A percentile compares a stretch with the other conserved stretches of the same genome.
Conservation (phyloP, 805 yeast species). For the Priceomyces haplophilus region DNA sequence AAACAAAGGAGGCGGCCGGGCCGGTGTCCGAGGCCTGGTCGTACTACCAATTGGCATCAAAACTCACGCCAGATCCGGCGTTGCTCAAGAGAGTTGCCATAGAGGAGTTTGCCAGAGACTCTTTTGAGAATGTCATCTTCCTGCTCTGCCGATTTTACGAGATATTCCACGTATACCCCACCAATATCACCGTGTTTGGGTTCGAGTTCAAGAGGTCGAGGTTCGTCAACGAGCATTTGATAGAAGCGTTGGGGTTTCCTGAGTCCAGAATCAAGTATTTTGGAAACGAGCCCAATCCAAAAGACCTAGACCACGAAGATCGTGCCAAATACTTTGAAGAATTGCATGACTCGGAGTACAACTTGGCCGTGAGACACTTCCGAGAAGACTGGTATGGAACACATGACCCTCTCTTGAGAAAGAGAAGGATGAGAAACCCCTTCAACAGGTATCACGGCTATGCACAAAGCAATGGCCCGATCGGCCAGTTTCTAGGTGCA, state of each 20-base stretch:
- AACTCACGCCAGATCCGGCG: constrained; percentile 18
- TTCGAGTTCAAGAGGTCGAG: constrained; percentile 69
- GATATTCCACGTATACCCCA: constrained; percentile 46
- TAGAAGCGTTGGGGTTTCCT: constrained; percentile 45
- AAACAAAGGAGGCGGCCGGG: constrained; percentile 56
- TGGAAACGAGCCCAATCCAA: constrained; percentile 57
- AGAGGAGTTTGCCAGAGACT: constrained; percentile 77
- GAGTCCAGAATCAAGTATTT: constrained; percentile 41
- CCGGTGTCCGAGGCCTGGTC: constrained; percentile 60
- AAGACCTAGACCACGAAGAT: constrained; percentile 17
- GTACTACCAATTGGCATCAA: constrained; percentile 46
- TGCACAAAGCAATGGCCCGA: constrained; percentile 17
- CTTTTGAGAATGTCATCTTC: constrained; percentile 72
- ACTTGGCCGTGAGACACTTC: constrained; percentile 54
- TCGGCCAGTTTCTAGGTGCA: constrained; percentile 15
- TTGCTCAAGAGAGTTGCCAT: constrained; percentile 32
- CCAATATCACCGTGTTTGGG: constrained; percentile 56
- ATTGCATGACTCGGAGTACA: constrained; percentile 46
- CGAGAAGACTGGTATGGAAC: constrained; percentile 57
- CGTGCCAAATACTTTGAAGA: constrained; percentile 43
- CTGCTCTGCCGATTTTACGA: constrained; percentile 55
- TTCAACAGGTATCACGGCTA: constrained; percentile 44
- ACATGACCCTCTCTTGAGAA: constrained; percentile 40
- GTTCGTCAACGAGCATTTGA: constrained; percentile 53
- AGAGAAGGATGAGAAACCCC: constrained; percentile 58